These are phyloP conservation scores for Ustilago curta DNA, from an alignment of 1,284 basidiomycete genomes.

Conservation along the genomic window DNA sequence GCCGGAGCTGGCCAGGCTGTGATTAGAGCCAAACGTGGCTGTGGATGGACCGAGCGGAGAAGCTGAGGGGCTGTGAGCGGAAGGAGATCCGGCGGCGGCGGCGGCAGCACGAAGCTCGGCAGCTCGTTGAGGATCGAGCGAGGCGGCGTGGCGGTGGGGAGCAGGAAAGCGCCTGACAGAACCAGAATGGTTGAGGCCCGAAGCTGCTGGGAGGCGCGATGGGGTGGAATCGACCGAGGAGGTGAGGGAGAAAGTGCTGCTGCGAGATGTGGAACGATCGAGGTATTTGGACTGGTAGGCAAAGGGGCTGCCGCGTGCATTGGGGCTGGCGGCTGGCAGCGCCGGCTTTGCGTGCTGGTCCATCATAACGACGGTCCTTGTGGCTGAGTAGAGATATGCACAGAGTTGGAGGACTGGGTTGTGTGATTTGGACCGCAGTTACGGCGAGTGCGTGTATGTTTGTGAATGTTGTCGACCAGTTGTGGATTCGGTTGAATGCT, in stretches of 20 bases:
- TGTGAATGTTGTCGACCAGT: not conserved
- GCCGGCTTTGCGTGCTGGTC: constrained; percentile 47
- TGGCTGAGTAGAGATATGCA: not conserved
- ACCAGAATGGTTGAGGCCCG: constrained; percentile 46
- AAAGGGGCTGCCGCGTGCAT: constrained; percentile 56
- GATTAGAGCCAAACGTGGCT: constrained; percentile 41
- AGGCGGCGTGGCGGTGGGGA: constrained; percentile 60
- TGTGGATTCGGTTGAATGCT: not conserved
- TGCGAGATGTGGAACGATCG: constrained; percentile 59
- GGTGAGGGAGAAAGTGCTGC: constrained; percentile 58
- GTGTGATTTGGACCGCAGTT: not conserved
- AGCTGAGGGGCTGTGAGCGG: constrained; percentile 20
- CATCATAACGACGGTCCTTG: constrained; percentile 28
- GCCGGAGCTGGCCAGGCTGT: constrained; percentile 31
- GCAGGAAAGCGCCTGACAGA: constrained; percentile 56
- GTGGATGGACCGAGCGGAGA: constrained; percentile 16
- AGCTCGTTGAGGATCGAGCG: constrained; percentile 52
- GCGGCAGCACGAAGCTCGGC: constrained; percentile 46
- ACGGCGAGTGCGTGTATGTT: not conserved
- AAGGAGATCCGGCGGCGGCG: constrained; percentile 12
- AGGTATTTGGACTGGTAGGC: constrained; percentile 64
- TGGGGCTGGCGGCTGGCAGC: constrained; percentile 51
- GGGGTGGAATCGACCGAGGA: constrained; percentile 19
- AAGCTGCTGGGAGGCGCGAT: constrained; percentile 12
- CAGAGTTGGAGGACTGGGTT: not conserved